Percentiles rank a stretch among this genome's conserved stretches.
Conservation (phyloP, 257 asterid genomes). For the Solanum chilense region DNA sequence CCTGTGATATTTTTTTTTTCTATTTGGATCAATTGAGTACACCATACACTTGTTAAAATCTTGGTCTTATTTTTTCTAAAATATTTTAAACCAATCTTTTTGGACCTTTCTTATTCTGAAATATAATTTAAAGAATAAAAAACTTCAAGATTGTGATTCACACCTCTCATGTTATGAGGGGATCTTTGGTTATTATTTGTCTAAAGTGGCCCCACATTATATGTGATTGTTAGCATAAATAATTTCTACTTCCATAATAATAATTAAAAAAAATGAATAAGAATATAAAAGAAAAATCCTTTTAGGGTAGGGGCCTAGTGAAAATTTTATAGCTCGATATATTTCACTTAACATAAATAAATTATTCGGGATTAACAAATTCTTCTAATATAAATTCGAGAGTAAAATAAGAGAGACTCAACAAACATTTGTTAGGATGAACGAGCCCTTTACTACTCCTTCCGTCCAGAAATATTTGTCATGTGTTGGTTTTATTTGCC, state of each 20-base stretch:
- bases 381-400: no score
- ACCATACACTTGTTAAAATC: background rate
- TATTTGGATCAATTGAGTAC: background rate
- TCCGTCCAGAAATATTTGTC: rapidly evolving
- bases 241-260: background rate
- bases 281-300: background rate
- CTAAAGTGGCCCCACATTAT: background rate
- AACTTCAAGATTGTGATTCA: background rate
- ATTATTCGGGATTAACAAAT: no score
- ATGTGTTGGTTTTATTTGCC: no score
- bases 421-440: no score
- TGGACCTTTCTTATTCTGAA: background rate
- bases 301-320: background rate
- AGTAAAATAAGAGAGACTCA: no score
- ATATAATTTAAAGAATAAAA: background rate
- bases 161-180: background rate
- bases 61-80: background rate
- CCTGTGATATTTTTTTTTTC: background rate
- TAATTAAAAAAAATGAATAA: background rate
- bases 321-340: background rate
- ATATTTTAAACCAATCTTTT: background rate
- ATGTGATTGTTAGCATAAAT: background rate
- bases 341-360: no score
- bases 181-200: background rate
- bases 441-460: no score